Evolutionary conservation across 257 asterid species (phyloP).

Genomic region (Solanum acaule): DNA sequence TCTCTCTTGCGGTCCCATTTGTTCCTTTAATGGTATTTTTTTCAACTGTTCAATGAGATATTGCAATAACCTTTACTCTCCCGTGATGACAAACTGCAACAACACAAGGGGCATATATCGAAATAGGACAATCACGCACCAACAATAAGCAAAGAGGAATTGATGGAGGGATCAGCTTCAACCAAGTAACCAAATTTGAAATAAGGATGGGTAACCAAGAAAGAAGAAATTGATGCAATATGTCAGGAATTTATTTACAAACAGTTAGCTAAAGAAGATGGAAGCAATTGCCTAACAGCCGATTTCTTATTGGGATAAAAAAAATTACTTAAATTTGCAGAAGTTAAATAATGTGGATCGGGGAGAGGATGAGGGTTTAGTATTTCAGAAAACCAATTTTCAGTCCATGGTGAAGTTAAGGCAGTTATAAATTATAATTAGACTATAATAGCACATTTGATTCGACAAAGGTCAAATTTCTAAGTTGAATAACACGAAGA

Average conservation of each 20-base stretch:
- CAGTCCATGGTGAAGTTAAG: not conserved
- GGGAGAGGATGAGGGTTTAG: not conserved
- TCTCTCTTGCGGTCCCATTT: conserved; percentile 87
- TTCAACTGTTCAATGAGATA: conserved; percentile 77
- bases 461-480: not conserved
- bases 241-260: not conserved
- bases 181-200: not conserved
- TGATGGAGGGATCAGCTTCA: not conserved
- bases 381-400: not conserved
- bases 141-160: not conserved
- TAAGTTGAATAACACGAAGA: not conserved
- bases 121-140: not conserved
- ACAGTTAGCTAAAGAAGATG: not conserved
- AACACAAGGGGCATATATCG: not conserved
- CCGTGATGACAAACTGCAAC: conserved; percentile 76
- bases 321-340: not conserved
- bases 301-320: not conserved
- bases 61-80: conserved; percentile 70
- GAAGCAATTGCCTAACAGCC: not conserved
- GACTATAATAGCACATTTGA: not conserved
- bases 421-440: not conserved
- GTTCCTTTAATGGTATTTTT: conserved; percentile 89
- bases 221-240: not conserved
- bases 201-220: not conserved
- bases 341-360: not conserved